Conservation (phyloP, 2,329 filamentous ascomycete genomes). For the Cercospora sp. region DNA sequence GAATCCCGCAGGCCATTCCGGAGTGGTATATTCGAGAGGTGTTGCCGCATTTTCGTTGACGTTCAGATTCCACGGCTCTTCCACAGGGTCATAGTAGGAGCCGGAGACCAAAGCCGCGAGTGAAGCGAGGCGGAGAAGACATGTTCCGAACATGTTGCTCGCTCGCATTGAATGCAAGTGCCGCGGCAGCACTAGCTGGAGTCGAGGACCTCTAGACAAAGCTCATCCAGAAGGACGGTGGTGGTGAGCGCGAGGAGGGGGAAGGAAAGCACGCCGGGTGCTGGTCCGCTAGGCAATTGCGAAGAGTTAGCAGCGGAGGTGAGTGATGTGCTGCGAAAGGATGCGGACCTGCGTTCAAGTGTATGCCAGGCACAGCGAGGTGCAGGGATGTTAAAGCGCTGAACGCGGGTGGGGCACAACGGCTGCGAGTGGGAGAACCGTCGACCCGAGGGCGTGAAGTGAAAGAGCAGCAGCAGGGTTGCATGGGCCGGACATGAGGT, state of each 20-base stretch:
- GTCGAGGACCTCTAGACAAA: slow-evolving; percentile 20
- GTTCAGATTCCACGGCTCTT: slow-evolving; percentile 61
- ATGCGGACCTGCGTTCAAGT: slow-evolving; percentile 9
- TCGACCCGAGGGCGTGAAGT: slow-evolving; percentile 11
- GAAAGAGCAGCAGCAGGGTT: slow-evolving; percentile 2
- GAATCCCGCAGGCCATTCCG: slow-evolving; percentile 44
- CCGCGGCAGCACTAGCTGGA: slow-evolving; percentile 24
- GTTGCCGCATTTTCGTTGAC: slow-evolving; percentile 56
- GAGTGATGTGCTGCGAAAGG: slow-evolving; percentile 1
- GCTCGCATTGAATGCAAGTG: slow-evolving; percentile 14
- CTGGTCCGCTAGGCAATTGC: not conserved
- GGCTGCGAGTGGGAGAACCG: slow-evolving; percentile 24
- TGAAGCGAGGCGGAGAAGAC: slow-evolving; percentile 28
- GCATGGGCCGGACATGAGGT: not conserved
- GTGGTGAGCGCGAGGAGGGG: slow-evolving; percentile 4
- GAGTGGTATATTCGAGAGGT: slow-evolving; percentile 58
- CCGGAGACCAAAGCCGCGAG: slow-evolving; percentile 27
- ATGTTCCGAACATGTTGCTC: slow-evolving; percentile 30
- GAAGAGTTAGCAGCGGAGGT: not conserved
- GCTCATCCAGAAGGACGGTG: slow-evolving; percentile 21
- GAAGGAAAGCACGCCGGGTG: slow-evolving; percentile 15
- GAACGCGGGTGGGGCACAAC: slow-evolving; percentile 21
- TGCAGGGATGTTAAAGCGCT: slow-evolving; percentile 17
- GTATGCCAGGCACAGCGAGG: slow-evolving; percentile 8
- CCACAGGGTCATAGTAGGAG: slow-evolving; percentile 50